These are phyloP conservation scores for Monosiga brevicollis DNA, from an alignment of 78 protist genomes.

Conservation along the genomic window DNA sequence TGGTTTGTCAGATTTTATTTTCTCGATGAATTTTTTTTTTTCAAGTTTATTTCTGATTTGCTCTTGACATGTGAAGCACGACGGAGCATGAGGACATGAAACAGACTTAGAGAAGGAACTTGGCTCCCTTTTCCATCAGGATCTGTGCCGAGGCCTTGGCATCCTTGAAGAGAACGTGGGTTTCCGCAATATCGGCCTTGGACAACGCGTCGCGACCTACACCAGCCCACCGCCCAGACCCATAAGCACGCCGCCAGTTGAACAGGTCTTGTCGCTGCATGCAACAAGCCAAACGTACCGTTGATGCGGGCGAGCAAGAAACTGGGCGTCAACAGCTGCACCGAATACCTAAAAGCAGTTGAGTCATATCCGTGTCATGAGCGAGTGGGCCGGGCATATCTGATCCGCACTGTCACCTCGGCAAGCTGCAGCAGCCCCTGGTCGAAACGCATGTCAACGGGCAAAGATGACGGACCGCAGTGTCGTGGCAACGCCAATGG, in stretches of 20 bases:
- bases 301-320: slow-evolving; percentile 70
- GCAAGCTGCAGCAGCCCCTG: background rate
- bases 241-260: background rate
- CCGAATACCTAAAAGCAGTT: slow-evolving; percentile 46
- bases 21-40: no score
- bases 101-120: slow-evolving; percentile 20
- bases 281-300: slow-evolving; percentile 36
- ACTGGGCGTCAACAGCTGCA: slow-evolving; percentile 95
- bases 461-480: slow-evolving; percentile 38
- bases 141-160: slow-evolving; percentile 90
- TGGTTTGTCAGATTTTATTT: no score
- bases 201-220: slow-evolving; percentile 17
- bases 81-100: no score
- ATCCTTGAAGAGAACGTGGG: slow-evolving; percentile 82
- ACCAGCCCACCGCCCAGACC: background rate
- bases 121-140: slow-evolving; percentile 35
- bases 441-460: background rate
- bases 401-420: background rate
- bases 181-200: slow-evolving; percentile 75
- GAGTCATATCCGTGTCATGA: background rate
- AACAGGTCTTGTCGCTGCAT: background rate
- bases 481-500: slow-evolving; percentile 67
- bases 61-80: no score
- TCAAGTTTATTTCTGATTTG: no score
- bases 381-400: background rate